These are phyloP conservation scores for Nakazawaea sp. DNA, from an alignment of 805 yeast genomes.

Conservation along the genomic window DNA sequence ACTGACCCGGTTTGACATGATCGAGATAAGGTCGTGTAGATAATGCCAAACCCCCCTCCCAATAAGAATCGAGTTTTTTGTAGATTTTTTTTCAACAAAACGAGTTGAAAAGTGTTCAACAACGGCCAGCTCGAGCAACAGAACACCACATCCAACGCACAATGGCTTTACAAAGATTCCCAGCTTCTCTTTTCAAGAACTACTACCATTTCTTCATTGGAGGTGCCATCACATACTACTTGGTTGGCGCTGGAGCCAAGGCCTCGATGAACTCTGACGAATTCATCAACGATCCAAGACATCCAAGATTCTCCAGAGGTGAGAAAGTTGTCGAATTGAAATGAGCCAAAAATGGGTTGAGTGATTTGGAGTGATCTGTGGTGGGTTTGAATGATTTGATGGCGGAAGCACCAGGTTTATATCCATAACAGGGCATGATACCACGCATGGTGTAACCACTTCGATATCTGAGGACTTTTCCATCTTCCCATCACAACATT, in stretches of 20 bases:
- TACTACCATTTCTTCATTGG: conserved; percentile 44
- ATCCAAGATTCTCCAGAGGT: conserved; percentile 76
- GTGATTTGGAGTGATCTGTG: neutral
- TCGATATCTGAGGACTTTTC: too few relatives aligned
- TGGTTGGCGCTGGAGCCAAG: conserved; percentile 60
- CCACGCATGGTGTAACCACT: too few relatives aligned
- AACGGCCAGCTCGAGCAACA: neutral
- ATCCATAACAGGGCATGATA: too few relatives aligned
- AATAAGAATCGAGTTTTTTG: conserved; percentile 1
- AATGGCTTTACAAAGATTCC: conserved; percentile 23
- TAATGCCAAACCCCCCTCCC: neutral
- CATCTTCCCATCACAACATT: too few relatives aligned
- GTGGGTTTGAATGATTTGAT: neutral
- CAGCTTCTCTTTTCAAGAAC: conserved; percentile 37
- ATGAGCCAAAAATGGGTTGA: neutral
- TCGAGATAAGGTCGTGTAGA: conserved; percentile 4
- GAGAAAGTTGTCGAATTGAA: conserved; percentile 26
- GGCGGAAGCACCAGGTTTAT: neutral
- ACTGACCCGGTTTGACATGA: neutral
- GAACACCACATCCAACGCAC: neutral
- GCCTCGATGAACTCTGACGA: conserved; percentile 69
- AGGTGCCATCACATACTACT: conserved; percentile 59
- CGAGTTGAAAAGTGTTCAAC: too few relatives aligned
- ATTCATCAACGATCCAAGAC: conserved; percentile 92
- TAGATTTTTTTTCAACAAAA: too few relatives aligned